These are phyloP conservation scores for Coemansia sp. DNA, from an alignment of 192 early-diverging fungal species.

Conservation along the genomic window DNA sequence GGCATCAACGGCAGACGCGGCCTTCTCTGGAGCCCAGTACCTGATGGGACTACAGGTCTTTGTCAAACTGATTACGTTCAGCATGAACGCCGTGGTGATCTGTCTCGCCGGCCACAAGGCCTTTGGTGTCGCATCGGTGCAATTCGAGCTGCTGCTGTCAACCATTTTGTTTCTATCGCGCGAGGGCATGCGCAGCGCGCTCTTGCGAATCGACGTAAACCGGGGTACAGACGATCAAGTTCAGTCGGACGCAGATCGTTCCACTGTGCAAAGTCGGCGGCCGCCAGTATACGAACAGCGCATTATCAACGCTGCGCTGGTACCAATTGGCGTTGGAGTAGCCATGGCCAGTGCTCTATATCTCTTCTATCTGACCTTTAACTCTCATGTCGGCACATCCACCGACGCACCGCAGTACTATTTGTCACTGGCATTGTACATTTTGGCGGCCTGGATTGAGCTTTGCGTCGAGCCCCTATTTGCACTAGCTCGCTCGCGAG, in stretches of 20 bases:
- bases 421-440: slow-evolving; percentile 63
- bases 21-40: slow-evolving; percentile 73
- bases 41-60: slow-evolving; percentile 75
- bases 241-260: not conserved
- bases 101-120: slow-evolving; percentile 69
- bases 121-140: slow-evolving; percentile 80
- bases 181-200: slow-evolving; percentile 72
- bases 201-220: slow-evolving; percentile 57
- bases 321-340: slow-evolving; percentile 53
- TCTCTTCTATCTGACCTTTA: slow-evolving; percentile 27
- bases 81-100: slow-evolving; percentile 75
- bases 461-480: slow-evolving; percentile 85
- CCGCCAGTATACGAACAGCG: slow-evolving; percentile 27
- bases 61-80: slow-evolving; percentile 77
- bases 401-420: slow-evolving; percentile 53
- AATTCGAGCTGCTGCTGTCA: slow-evolving; percentile 84
- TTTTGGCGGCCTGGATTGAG: slow-evolving; percentile 77
- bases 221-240: not conserved
- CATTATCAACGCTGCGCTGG: slow-evolving; percentile 38
- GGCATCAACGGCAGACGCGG: slow-evolving; percentile 15
- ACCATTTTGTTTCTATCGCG: slow-evolving; percentile 92
- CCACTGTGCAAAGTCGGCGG: not conserved
- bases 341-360: slow-evolving; percentile 57
- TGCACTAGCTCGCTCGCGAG: slow-evolving; percentile 65
- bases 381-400: slow-evolving; percentile 5